A percentile compares a stretch with the other conserved stretches of the same genome.
Conservation (phyloP, 1,284 basidiomycete species). For the Testicularia cyperi region DNA sequence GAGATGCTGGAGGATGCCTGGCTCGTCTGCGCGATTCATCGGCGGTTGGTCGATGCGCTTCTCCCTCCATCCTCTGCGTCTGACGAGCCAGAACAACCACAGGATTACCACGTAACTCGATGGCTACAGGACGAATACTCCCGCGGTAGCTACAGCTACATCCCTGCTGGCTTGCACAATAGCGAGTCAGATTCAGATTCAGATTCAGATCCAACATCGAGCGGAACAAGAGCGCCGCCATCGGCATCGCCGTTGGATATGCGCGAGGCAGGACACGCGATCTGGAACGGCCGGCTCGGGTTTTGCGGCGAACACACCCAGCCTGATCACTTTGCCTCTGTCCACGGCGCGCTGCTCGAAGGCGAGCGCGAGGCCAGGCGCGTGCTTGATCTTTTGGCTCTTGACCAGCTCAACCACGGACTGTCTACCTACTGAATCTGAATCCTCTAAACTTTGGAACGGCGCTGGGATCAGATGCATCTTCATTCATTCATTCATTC, state of each 20-base stretch:
- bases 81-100: too few species aligned
- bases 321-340: not conserved
- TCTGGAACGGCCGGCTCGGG: conserved; percentile 3
- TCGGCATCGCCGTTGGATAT: conserved; percentile 1
- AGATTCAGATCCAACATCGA: too few species aligned
- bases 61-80: too few species aligned
- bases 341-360: conserved; percentile 5
- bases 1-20: not conserved
- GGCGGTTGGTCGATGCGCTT: not conserved
- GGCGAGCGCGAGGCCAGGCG: conserved; percentile 5
- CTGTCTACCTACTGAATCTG: too few species aligned
- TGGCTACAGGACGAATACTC: conserved; percentile 1
- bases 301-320: conserved; percentile 4
- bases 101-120: not conserved
- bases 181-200: too few species aligned
- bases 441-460: too few species aligned
- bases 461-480: too few species aligned
- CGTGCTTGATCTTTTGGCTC: not conserved
- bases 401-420: not conserved
- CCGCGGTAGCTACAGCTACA: not conserved
- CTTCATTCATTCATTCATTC: too few species aligned
- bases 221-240: not conserved
- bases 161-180: too few species aligned
- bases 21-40: too few species aligned
- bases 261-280: not conserved